phyloP scores from a whole-genome alignment of 2,329 filamentous ascomycete genomes.

The Onygenales sp. region DNA sequence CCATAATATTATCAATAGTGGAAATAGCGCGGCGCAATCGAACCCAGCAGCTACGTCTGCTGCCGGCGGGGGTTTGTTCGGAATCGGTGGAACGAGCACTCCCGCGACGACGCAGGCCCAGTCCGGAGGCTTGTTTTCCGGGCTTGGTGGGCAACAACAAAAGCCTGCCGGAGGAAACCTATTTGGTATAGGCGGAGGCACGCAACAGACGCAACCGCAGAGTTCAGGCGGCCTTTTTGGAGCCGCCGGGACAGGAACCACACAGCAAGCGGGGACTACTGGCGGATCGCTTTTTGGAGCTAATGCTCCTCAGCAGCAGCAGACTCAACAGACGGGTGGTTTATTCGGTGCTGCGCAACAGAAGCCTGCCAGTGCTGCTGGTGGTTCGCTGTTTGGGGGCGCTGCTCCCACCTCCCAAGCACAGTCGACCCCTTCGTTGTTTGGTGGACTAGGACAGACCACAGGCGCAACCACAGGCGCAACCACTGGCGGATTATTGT shows the following conservation, averaged over 20 bases:
- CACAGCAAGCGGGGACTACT: not conserved
- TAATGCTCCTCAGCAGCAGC: constrained; percentile 10
- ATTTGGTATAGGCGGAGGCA: constrained; percentile 12
- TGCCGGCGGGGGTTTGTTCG: constrained; percentile 21
- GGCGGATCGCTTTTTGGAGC: constrained; percentile 4
- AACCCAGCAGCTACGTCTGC: not conserved
- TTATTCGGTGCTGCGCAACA: constrained; percentile 20
- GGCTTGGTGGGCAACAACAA: constrained; percentile 18
- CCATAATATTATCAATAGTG: constrained; percentile 1
- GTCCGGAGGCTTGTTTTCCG: constrained; percentile 22
- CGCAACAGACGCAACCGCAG: constrained; percentile 6
- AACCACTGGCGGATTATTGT: constrained; percentile 25
- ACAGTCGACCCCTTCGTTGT: constrained; percentile 15
- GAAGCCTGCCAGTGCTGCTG: constrained; percentile 9
- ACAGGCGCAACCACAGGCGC: constrained; percentile 12
- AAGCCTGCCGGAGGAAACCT: constrained; percentile 2
- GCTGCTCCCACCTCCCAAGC: constrained; percentile 8
- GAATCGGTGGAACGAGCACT: constrained; percentile 7
- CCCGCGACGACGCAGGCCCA: constrained; percentile 23
- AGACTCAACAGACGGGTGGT: constrained; percentile 17
- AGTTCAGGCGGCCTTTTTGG: constrained; percentile 13
- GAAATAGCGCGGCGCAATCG: constrained; percentile 6
- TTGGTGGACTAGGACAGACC: constrained; percentile 21
- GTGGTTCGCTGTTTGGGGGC: constrained; percentile 17
- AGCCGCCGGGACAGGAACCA: constrained; percentile 4